Conservation (phyloP, 2,329 filamentous ascomycete genomes). For the Hypoxylon sp. region DNA sequence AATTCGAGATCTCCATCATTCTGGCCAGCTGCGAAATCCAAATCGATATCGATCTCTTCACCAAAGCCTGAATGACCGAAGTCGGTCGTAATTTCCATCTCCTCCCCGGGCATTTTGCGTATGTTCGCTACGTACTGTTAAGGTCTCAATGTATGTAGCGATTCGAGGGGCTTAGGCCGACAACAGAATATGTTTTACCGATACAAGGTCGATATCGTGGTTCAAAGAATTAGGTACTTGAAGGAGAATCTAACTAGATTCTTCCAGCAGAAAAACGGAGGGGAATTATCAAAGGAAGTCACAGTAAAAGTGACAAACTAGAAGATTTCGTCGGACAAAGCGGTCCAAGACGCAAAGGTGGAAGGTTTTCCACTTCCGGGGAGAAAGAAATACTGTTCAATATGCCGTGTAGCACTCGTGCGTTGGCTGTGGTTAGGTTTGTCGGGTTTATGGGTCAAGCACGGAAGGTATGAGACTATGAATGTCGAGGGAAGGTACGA, state of each 20-base stretch:
- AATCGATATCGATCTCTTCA: constrained; percentile 53
- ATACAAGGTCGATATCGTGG: background rate
- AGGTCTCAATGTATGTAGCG: background rate
- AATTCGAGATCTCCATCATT: constrained; percentile 51
- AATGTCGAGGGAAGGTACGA: constrained; percentile 1
- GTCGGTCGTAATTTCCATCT: constrained; percentile 52
- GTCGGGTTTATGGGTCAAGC: constrained; percentile 16
- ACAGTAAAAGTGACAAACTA: background rate
- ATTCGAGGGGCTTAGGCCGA: background rate
- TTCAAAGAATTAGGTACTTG: constrained; percentile 4
- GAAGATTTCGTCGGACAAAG: constrained; percentile 30
- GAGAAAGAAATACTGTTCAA: background rate
- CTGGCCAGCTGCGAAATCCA: constrained; percentile 50
- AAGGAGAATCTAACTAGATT: constrained; percentile 1
- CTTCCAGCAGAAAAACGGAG: background rate
- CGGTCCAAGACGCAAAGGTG: background rate
- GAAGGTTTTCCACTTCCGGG: constrained; percentile 11
- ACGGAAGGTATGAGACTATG: constrained; percentile 1
- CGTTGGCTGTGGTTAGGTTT: background rate
- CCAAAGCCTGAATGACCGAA: constrained; percentile 46
- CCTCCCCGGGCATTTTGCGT: constrained; percentile 49
- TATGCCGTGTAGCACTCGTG: constrained; percentile 1
- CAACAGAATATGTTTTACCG: no score
- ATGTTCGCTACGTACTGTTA: constrained; percentile 1
- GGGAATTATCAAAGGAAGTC: background rate